A percentile compares a stretch with the other conserved stretches of the same genome.
Conservation (phyloP, 306 rosid genomes). For the Quillaja saponaria region DNA sequence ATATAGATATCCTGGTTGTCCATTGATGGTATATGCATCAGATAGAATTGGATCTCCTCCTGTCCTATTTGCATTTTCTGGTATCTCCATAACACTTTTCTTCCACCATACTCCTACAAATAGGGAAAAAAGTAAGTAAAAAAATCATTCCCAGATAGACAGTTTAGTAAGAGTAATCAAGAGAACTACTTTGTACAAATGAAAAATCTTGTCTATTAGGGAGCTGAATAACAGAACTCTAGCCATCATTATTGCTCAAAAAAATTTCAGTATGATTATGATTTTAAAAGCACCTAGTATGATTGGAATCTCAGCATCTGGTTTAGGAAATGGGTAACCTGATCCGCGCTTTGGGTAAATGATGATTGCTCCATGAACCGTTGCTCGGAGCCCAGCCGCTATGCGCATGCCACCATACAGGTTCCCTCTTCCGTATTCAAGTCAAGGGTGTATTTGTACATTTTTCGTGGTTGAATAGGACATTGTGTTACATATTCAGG, state of each 20-base stretch:
- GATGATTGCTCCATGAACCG: conserved; percentile 62
- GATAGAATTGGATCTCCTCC: conserved; percentile 49
- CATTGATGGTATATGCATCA: conserved; percentile 70
- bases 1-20: conserved; percentile 65
- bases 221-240: not conserved
- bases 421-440: conserved; percentile 62
- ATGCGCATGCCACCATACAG: conserved; percentile 76
- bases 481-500: conserved; percentile 61
- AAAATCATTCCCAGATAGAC: not conserved
- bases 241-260: not conserved
- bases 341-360: conserved; percentile 46
- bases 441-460: conserved; percentile 40
- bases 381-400: conserved; percentile 58
- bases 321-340: conserved; percentile 56
- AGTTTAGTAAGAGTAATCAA: not conserved
- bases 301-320: conserved; percentile 50
- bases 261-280: not conserved
- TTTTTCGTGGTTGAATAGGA: conserved; percentile 49
- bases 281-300: conserved; percentile 42
- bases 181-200: no score
- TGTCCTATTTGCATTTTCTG: conserved; percentile 15
- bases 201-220: no score
- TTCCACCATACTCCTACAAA: conserved; percentile 45
- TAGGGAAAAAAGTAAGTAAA: not conserved
- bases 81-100: conserved; percentile 19